A percentile compares a stretch with the other conserved stretches of the same genome.
Conservation (phyloP, 2,329 filamentous ascomycete genomes). For the Dryadomyces quercus-mongolicae region DNA sequence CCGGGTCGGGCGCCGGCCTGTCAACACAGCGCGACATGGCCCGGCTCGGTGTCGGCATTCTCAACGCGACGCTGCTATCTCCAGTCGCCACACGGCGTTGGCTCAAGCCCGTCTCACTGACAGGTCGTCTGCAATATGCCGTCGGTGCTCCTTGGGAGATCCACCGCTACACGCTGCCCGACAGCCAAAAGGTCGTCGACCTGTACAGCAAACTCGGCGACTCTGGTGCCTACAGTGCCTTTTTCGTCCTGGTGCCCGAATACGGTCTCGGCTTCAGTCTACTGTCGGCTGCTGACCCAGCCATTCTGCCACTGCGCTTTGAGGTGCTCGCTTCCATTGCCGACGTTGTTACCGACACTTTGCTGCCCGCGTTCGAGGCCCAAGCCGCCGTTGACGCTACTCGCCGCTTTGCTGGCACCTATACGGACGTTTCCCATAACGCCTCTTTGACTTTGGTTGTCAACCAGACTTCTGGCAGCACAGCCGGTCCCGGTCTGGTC, state of each 20-base stretch:
- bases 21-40: conserved; percentile 22
- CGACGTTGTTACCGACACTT: conserved; percentile 18
- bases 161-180: conserved; percentile 22
- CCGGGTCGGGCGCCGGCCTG: conserved; percentile 3
- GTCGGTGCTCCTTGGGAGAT: conserved; percentile 38
- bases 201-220: conserved; percentile 35
- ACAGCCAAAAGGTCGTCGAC: conserved; percentile 27
- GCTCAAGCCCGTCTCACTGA: conserved; percentile 30
- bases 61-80: conserved; percentile 27
- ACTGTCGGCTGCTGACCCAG: conserved; percentile 18
- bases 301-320: conserved; percentile 1
- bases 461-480: conserved; percentile 15
- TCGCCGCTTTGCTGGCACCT: conserved; percentile 23
- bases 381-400: conserved; percentile 25
- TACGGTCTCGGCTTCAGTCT: conserved; percentile 31
- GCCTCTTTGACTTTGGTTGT: conserved; percentile 24
- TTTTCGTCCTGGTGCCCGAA: conserved; percentile 30
- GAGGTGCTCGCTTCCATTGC: conserved; percentile 8
- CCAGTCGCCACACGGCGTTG: conserved; percentile 27
- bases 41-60: conserved; percentile 27
- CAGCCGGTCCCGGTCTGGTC: conserved; percentile 22
- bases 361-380: conserved; percentile 30
- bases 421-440: conserved; percentile 17
- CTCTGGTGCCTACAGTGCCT: conserved; percentile 26
- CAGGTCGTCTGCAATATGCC: conserved; percentile 22